Base-by-base conservation (phyloP, 2,329 filamentous ascomycete species). In the Diplodia corticola region DNA sequence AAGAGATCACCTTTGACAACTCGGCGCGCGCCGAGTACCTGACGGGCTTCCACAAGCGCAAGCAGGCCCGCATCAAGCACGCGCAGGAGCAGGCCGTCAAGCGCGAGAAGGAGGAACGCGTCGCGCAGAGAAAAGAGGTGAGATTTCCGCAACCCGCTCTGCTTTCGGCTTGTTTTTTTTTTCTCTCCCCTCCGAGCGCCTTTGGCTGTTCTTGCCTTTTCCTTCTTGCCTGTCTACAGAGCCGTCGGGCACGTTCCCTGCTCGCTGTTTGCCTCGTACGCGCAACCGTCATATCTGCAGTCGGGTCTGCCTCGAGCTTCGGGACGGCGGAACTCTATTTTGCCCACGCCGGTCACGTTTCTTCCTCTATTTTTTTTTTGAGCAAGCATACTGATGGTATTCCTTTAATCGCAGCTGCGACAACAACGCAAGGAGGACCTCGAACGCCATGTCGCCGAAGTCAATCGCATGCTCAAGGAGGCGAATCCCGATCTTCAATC, bases 21-120 rank as follows among this genome's bases (percentile, higher is more conserved):
- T 84, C 85, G 68, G 91, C 91, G 53, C 89, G 95, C 70, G 82
- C 90, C 70, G 93, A 98, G 74, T 99, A 91, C 76, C 84, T 99
- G 67, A 97, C 93, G 0, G 95, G 95, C 2, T 99, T 99, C 80
- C 93, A 94, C 82, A 99, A 98, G 84, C 90, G 95, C 78, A 98
- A 97, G 79, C 81, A 91, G 63, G 90, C 92, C 77, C 86, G 95
- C 44, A 88, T 89, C 70, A 96, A 96, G 81, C 84, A 89, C 78
- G 94, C 94, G 1, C 91, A 95, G 74, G 92, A 95, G 71, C 84
- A 90, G 71, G 91, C 92, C 3, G 88, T 87, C 53, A 90, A 92
- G 78, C 88, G 86, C 75, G 92, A 89, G 55, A 88, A 89, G 59
- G 86, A 93, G 73, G 93, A 97, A 76, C 91, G 85, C 75, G 85